Evolutionary conservation across 2,329 filamentous ascomycete genomes (phyloP).

Genomic region (Chaetomium strumarium): DNA sequence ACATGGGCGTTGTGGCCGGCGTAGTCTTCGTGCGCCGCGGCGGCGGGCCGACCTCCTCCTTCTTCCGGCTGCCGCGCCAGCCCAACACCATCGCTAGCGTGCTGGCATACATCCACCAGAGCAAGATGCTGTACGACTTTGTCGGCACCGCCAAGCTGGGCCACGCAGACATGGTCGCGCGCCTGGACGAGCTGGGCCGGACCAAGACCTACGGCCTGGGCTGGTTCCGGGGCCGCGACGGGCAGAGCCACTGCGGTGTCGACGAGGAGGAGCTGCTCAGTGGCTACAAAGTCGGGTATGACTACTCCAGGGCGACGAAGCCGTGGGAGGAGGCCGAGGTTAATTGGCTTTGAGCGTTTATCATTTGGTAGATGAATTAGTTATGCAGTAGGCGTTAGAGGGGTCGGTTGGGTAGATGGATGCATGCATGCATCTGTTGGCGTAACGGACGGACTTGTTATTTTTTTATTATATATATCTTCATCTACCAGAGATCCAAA

Average conservation of each 20-base stretch:
- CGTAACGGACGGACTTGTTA: too few species aligned
- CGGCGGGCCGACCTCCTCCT: slow-evolving; percentile 52
- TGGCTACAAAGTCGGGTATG: slow-evolving; percentile 58
- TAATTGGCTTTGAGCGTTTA: slow-evolving; percentile 32
- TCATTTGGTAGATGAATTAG: neutral
- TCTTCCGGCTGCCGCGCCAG: slow-evolving; percentile 70
- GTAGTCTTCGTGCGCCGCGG: slow-evolving; percentile 54
- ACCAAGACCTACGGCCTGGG: slow-evolving; percentile 68
- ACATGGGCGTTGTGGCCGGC: slow-evolving; percentile 54
- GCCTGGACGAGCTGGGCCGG: slow-evolving; percentile 55
- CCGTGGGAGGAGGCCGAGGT: slow-evolving; percentile 41
- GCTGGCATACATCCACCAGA: slow-evolving; percentile 72
- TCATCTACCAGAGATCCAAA: too few species aligned
- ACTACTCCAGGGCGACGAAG: slow-evolving; percentile 43
- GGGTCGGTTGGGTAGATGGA: neutral
- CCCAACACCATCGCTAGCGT: slow-evolving; percentile 73
- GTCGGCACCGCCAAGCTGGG: slow-evolving; percentile 61
- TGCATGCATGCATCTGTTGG: neutral
- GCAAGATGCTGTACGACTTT: slow-evolving; percentile 72
- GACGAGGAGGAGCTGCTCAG: slow-evolving; percentile 68
- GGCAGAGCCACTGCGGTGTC: slow-evolving; percentile 67
- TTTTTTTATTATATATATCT: too few species aligned
- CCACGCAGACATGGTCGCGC: slow-evolving; percentile 54
- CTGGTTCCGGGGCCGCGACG: slow-evolving; percentile 70
- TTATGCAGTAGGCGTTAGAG: too few species aligned